These are phyloP conservation scores for Ormosia emarginata DNA, from an alignment of 306 rosid species.

Conservation along the genomic window DNA sequence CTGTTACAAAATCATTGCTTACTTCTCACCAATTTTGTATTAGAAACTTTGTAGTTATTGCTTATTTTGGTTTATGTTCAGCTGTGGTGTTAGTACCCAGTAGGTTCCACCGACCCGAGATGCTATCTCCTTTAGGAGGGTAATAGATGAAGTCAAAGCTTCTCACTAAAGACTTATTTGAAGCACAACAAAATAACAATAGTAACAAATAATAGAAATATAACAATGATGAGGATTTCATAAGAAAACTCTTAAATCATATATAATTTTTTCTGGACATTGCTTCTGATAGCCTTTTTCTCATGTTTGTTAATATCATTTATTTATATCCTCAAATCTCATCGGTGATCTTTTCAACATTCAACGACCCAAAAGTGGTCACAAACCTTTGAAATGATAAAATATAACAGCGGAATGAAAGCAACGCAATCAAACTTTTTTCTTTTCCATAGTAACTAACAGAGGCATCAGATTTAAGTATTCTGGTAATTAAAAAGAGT, in stretches of 20 bases:
- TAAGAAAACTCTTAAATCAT: neutral
- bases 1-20: no score
- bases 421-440: neutral
- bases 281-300: neutral
- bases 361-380: neutral
- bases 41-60: neutral
- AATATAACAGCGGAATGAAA: constrained; percentile 4
- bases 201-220: neutral
- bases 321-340: neutral
- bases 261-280: neutral
- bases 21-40: no score
- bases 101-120: constrained; percentile 2
- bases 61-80: neutral
- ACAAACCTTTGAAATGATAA: neutral
- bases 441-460: neutral
- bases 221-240: neutral
- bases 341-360: neutral
- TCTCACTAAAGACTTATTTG: neutral
- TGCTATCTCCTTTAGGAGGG: neutral
- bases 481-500: neutral
- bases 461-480: neutral
- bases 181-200: neutral
- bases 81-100: neutral
- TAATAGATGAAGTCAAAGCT: constrained; percentile 9
- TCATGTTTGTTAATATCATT: neutral